phyloP scores from a whole-genome alignment of 495 filamentous ascomycete species.

The Podospora sp. region DNA sequence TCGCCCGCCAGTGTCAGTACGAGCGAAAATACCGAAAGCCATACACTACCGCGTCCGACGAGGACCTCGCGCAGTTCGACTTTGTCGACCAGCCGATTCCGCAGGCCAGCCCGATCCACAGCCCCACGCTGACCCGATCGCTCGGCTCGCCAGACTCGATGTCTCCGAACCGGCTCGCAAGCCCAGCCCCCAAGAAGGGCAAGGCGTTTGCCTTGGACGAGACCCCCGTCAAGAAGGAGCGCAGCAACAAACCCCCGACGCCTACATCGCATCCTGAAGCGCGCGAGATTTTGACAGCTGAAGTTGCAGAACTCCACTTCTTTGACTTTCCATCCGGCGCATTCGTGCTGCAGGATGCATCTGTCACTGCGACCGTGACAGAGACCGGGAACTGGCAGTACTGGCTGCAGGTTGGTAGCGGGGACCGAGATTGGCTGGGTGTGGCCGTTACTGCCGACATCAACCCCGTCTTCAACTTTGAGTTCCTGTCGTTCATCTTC shows the following conservation, averaged over 20 bases:
- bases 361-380: conserved; percentile 75
- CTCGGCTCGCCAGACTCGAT: conserved; percentile 52
- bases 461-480: conserved; percentile 98
- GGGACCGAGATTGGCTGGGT: conserved; percentile 83
- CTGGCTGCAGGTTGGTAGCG: conserved; percentile 85
- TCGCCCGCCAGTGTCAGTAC: conserved; percentile 92
- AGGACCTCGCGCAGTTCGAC: conserved; percentile 77
- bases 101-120: conserved; percentile 74
- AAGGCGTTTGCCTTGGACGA: conserved; percentile 22
- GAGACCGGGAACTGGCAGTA: conserved; percentile 94
- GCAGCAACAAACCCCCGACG: conserved; percentile 44
- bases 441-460: conserved; percentile 84
- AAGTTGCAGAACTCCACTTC: conserved; percentile 83
- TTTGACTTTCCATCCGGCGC: conserved; percentile 85
- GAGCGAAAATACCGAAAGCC: conserved; percentile 87
- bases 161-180: conserved; percentile 43
- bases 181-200: conserved; percentile 38
- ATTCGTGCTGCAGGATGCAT: conserved; percentile 78
- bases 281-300: conserved; percentile 71
- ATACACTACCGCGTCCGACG: conserved; percentile 75
- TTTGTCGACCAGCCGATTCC: conserved; percentile 81
- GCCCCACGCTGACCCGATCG: conserved; percentile 57
- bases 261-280: conserved; percentile 66
- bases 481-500: conserved; percentile 97
- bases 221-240: conserved; percentile 31